A percentile compares a stretch with the other conserved stretches of the same genome.
Conservation (phyloP, 805 yeast species). For the Saturnispora ahearnii region DNA sequence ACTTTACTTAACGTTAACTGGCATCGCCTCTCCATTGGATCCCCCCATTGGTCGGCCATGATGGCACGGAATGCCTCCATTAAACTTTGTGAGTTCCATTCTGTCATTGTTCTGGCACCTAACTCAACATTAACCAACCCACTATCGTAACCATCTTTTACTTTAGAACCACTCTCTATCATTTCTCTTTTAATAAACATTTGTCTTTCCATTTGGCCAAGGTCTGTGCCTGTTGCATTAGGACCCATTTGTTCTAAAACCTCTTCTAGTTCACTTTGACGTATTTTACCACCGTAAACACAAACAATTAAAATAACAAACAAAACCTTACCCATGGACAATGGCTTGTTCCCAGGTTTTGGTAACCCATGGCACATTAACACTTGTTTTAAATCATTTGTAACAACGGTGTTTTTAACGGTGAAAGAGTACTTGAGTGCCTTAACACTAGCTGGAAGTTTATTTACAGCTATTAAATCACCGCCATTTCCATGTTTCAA, state of each 20-base stretch:
- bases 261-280: conserved; percentile 21
- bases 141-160: conserved; percentile 13
- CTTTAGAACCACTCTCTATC: not conserved
- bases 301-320: conserved; percentile 21
- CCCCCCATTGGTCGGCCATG: conserved; percentile 23
- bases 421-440: conserved; percentile 17
- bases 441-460: conserved; percentile 16
- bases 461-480: conserved; percentile 22
- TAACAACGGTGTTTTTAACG: conserved; percentile 9
- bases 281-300: conserved; percentile 23
- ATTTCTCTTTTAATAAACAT: not conserved
- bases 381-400: conserved; percentile 4
- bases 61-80: conserved; percentile 20
- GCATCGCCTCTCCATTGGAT: conserved; percentile 4
- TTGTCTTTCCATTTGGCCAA: not conserved
- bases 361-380: conserved; percentile 19
- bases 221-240: not conserved
- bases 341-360: conserved; percentile 17
- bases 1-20: not conserved
- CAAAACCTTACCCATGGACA: conserved; percentile 22
- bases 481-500: conserved; percentile 11
- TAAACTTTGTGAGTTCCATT: conserved; percentile 21
- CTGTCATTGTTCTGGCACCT: conserved; percentile 24
- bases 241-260: conserved; percentile 10
- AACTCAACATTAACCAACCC: conserved; percentile 19